phyloP scores from a whole-genome alignment of 805 yeast genomes.

The Ogataea naganishii region DNA sequence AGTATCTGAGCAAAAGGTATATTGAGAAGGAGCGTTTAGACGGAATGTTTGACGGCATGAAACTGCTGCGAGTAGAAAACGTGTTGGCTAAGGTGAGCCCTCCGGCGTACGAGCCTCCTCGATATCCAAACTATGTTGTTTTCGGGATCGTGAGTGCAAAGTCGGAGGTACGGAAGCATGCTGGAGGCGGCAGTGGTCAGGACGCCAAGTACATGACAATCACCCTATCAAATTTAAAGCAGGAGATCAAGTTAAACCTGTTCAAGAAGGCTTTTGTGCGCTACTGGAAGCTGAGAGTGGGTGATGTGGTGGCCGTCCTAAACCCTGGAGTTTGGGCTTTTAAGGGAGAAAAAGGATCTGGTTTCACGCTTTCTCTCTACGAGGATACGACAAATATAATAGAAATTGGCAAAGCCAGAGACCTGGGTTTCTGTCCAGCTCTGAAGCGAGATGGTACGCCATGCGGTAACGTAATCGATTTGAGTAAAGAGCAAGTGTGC shows the following conservation, averaged over 20 bases:
- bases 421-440: constrained; percentile 58
- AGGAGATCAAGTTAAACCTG: constrained; percentile 49
- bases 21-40: constrained; percentile 28
- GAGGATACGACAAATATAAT: constrained; percentile 44
- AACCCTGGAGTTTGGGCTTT: constrained; percentile 57
- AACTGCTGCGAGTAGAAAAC: constrained; percentile 48
- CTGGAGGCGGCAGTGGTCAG: constrained; percentile 24
- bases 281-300: constrained; percentile 66
- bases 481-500: constrained; percentile 47
- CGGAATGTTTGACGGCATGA: constrained; percentile 35
- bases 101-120: constrained; percentile 63
- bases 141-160: constrained; percentile 62
- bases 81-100: constrained; percentile 58
- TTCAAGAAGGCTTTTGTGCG: constrained; percentile 61
- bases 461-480: constrained; percentile 59
- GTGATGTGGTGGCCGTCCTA: constrained; percentile 64
- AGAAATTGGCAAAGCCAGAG: constrained; percentile 65
- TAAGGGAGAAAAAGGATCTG: constrained; percentile 18
- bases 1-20: constrained; percentile 37
- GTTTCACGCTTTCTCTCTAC: constrained; percentile 48
- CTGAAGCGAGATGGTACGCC: constrained; percentile 35
- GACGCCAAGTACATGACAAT: constrained; percentile 48
- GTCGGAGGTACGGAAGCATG: constrained; percentile 39
- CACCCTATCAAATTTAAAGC: constrained; percentile 59
- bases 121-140: constrained; percentile 68